Base-by-base conservation (phyloP, 176 grass and related monocot species). In the Phragmites australis region DNA sequence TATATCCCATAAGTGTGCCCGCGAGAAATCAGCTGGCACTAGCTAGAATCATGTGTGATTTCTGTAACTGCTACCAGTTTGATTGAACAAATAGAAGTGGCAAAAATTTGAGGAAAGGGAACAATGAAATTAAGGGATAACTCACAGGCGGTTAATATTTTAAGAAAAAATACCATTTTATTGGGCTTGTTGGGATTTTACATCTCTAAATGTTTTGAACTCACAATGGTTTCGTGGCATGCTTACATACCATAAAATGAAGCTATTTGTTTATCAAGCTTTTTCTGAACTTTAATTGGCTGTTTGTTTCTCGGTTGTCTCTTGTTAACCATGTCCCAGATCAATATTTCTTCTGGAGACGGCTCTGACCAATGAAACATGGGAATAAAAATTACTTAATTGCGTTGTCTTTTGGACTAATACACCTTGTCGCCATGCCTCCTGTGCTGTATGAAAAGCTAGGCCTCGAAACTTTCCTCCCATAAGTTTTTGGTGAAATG, bases 361-460 rank as follows among this genome's bases (percentile, higher is more conserved):
- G 62, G 37, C 76, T 81, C 16, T 40, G 46, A 0, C 70, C 82
- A 70, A 81, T 81, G 44, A 62, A 89, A 41, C 44, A 56, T 56
- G 48, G 1, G 27, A 21, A 22, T 76, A 60, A 51, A 5, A 15
- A 70, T 39, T 84, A 62, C 52, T 80, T 27, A 80, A 88, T 27
- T 10, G 0, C 42, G 53, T 6, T 21, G 10, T 18, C 21, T 84
- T 83, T 88, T 81, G 81, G 69, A 84, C 44, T 75, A 81, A 52
- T 39, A 75, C 81, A 74, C 2, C 62, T 81, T 89, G 81, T 62
- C 81, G 0, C 8, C 81, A 44, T 84, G 87, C 44, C 44, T 68
- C 75, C 39, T 80, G 87, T 84, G 81, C 45, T 52, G 37, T 66
- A 75, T 75, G 44, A 50, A 80, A 82, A 75, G 45, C 53, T 75